These are phyloP conservation scores for Macadamia tetraphylla DNA, from an alignment of 164 flowering plant species.

Conservation along the genomic window DNA sequence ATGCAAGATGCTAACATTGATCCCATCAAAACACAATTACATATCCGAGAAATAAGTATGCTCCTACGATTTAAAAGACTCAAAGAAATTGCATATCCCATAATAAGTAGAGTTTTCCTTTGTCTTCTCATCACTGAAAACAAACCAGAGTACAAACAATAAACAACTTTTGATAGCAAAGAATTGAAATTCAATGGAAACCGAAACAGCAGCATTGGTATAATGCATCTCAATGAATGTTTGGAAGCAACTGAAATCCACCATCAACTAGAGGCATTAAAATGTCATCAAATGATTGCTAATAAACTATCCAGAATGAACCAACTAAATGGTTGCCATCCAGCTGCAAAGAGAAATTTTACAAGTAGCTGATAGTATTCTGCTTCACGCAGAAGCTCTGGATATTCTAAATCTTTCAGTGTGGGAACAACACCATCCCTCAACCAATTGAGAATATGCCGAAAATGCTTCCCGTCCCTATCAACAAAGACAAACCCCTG, in stretches of 20 bases:
- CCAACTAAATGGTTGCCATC: not conserved
- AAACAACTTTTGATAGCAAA: not conserved
- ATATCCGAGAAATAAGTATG: too few species aligned
- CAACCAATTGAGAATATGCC: conserved; percentile 89
- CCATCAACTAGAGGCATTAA: not conserved
- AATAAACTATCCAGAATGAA: not conserved
- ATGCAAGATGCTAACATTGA: too few species aligned
- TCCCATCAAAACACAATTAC: too few species aligned
- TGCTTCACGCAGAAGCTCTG: conserved; percentile 78
- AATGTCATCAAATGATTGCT: not conserved
- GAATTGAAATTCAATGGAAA: not conserved
- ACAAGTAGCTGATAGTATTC: conserved; percentile 92
- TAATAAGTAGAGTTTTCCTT: not conserved
- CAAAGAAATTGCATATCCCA: not conserved
- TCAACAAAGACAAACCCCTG: conserved; percentile 92
- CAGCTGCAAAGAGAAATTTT: conserved; percentile 13
- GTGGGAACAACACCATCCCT: conserved; percentile 87
- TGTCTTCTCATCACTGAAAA: not conserved
- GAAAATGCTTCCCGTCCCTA: conserved; percentile 91
- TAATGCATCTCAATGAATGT: not conserved
- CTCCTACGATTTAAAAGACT: not conserved
- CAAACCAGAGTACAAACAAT: not conserved
- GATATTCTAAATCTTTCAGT: conserved; percentile 48
- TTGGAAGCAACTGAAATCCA: not conserved
- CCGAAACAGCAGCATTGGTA: not conserved